Base-by-base conservation (phyloP, 2,329 filamentous ascomycete species). In the Dothideomycetes sp. region DNA sequence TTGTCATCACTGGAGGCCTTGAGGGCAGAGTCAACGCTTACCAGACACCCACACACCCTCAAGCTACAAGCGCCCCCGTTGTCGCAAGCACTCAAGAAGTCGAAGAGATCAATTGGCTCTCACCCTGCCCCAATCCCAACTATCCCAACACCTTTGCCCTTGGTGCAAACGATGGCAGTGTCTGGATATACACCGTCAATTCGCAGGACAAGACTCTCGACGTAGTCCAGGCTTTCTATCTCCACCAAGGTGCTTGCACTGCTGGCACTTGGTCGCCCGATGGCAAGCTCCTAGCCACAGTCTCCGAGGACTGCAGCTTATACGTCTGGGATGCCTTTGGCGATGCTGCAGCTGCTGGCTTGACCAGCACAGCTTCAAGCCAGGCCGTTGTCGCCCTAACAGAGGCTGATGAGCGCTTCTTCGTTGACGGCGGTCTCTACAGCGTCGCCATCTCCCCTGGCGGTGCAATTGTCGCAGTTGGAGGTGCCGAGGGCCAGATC, bases 241-340 rank as follows among this genome's bases (percentile, higher is more conserved):
- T 93, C 18, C 91, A 96, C 66, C 89, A 84, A 3, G 81, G 66
- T 14, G 66, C 84, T 19, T 93, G 84, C 64, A 96, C 91, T 2
- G 89, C 88, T 5, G 91, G 91, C 43, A 72, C 82, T 2, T 98
- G 91, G 88, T 85, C 85, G 0, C 74, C 84, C 4, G 88, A 95
- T 58, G 91, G 91, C 37, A 78, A 78, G 19, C 67, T 96, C 12
- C 73, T 98, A 2, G 85, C 84, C 5, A 95, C 88, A 0, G 85
- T 96, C 4, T 80, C 81, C 32, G 89, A 96, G 57, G 89, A 96
- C 60, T 75, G 78, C 42, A 88, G 80, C 50, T 72, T 98, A 43
- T 89, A 88, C 59, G 88, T 94, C 17, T 95, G 86, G 77, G 91
- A 96, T 55, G 81, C 88, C 11, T 94, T 87, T 64, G 84, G 85